Evolutionary conservation across 2,329 filamentous ascomycete species (phyloP), one percentile per base, ranked within the genome.

Genomic region (Colletotrichum tropicicola): DNA sequence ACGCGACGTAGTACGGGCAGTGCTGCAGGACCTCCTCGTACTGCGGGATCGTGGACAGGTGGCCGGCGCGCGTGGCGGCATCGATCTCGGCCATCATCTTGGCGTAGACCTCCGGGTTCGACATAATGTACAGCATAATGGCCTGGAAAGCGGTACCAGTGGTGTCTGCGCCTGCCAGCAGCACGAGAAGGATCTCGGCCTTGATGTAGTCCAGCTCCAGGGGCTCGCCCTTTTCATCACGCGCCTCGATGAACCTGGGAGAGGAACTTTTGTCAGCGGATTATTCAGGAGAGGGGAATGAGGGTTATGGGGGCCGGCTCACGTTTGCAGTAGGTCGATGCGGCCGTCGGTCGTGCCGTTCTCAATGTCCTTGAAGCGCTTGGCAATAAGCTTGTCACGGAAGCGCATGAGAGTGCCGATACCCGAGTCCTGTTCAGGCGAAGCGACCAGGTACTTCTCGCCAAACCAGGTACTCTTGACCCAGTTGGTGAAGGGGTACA

Each of bases 351-450:
- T 75, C 9, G 80, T 83, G 1, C 81, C 83, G 5, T 75, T 71
- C 52, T 82, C 76, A 19, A 87, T 77, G 54, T 86, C 83, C 25
- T 78, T 72, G 23, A 81, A 73, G 1, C 86, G 79, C 66, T 86
- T 74, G 21, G 74, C 70, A 59, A 88, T 80, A 2, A 88, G 77
- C 25, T 79, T 78, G 68, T 89, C 86, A 4, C 85, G 82, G 72
- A 87, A 88, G 8, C 83, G 78, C 84, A 88, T 88, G 59, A 88
- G 70, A 1, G 80, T 82, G 1, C 85, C 85, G 32, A 88, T 85
- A 1, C 85, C 86, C 12, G 79, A 82, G 39, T 85, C 73, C 32
- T 88, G 80, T 48, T 85, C 80, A 0, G 85, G 84, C 35, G 74
- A 82, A 8, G 85, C 83, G 9, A 87, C 82, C 3, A 87, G 75